phyloP scores from a whole-genome alignment of 176 grass and related monocot genomes.

The Avena insularis region DNA sequence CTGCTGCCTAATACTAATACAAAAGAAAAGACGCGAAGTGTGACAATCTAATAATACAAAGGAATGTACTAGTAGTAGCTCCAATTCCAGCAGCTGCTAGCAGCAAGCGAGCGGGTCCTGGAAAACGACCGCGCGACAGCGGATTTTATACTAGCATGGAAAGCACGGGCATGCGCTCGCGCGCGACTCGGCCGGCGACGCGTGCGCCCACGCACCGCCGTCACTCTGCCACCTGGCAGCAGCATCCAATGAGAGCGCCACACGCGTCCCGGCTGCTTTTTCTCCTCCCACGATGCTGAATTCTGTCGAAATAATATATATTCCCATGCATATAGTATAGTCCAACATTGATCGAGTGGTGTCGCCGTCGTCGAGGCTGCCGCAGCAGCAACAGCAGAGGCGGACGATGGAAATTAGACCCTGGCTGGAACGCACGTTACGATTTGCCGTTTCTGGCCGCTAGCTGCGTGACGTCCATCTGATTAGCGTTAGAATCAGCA shows the following conservation, averaged over 20 bases:
- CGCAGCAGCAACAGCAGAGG: not conserved
- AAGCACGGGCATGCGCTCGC: not conserved
- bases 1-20: too few species aligned
- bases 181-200: not conserved
- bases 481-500: not conserved
- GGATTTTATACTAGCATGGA: slow-evolving; percentile 29
- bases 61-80: not conserved
- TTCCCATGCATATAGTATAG: too few species aligned
- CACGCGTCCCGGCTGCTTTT: slow-evolving; percentile 12
- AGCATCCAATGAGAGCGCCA: not conserved
- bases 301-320: too few species aligned
- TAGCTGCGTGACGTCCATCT: not conserved
- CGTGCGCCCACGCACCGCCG: slow-evolving; percentile 29
- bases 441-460: slow-evolving; percentile 32
- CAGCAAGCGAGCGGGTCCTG: not conserved
- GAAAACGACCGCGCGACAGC: slow-evolving; percentile 24
- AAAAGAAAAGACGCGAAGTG: not conserved
- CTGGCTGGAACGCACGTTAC: not conserved
- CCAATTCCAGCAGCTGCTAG: not conserved
- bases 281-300: too few species aligned
- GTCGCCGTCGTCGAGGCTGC: not conserved
- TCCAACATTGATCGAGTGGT: too few species aligned
- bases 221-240: slow-evolving; percentile 31
- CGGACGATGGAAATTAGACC: too few species aligned
- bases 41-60: not conserved